A percentile compares a stretch with the other conserved stretches of the same genome.
Evolutionary conservation across 2,329 filamentous ascomycete genomes (phyloP).

Genomic region (Aspergillus awamori): DNA sequence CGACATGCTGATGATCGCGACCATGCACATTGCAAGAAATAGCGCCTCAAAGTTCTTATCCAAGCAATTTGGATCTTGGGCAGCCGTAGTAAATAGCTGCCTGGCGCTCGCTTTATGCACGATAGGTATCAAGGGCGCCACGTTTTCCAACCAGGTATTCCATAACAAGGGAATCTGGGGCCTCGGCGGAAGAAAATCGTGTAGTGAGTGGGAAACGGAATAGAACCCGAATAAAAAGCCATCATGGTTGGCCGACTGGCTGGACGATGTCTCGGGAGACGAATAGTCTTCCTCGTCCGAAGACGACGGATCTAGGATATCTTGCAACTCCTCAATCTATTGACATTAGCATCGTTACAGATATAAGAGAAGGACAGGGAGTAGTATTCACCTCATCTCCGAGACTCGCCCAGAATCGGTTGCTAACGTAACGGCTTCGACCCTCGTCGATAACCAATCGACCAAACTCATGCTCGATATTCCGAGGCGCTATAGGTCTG

Average conservation of each 20-base stretch:
- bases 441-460: conserved; percentile 62
- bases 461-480: conserved; percentile 55
- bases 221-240: conserved; percentile 64
- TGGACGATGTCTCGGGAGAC: conserved; percentile 48
- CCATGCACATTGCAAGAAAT: conserved; percentile 66
- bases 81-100: conserved; percentile 54
- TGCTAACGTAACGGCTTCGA: conserved; percentile 64
- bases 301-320: conserved; percentile 60
- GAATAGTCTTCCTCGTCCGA: conserved; percentile 59
- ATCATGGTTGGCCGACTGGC: conserved; percentile 52
- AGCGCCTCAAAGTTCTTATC: conserved; percentile 59
- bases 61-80: conserved; percentile 53
- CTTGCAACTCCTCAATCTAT: conserved; percentile 64
- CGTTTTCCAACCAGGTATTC: conserved; percentile 62
- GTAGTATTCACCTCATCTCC: conserved; percentile 57
- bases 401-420: conserved; percentile 63
- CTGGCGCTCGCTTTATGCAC: conserved; percentile 60
- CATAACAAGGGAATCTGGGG: conserved; percentile 57
- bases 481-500: conserved; percentile 22
- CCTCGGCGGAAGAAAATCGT: conserved; percentile 57
- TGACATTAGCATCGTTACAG: conserved; percentile 10
- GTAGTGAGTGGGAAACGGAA: conserved; percentile 59
- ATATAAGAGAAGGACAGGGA: neutral
- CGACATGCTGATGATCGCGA: conserved; percentile 50
- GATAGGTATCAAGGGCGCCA: conserved; percentile 64